phyloP scores from a whole-genome alignment of 1,284 basidiomycete species.

The Athelia psychrophila region DNA sequence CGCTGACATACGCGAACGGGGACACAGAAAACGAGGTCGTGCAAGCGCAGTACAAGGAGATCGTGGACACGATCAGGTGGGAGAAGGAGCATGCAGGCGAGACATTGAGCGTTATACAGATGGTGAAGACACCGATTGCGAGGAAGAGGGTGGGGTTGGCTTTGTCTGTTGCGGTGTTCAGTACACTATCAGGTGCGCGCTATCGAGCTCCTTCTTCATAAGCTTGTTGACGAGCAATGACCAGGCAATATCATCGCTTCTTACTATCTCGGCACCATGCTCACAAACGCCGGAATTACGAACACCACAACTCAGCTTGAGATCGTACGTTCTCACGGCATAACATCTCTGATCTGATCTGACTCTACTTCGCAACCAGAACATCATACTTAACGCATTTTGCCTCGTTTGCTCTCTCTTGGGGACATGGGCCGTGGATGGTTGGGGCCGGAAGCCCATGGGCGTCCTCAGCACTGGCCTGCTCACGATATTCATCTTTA shows the following conservation, averaged over 20 bases:
- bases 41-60: conserved; percentile 17
- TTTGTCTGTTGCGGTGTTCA: conserved; percentile 19
- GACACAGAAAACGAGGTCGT: conserved; percentile 13
- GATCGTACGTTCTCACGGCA: conserved; percentile 11
- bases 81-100: conserved; percentile 13
- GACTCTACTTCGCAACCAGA: conserved; percentile 7
- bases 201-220: neutral
- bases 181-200: conserved; percentile 17
- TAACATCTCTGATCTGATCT: neutral
- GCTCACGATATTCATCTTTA: conserved; percentile 17
- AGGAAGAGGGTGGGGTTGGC: conserved; percentile 17
- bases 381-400: conserved; percentile 21
- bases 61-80: conserved; percentile 17
- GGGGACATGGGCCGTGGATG: conserved; percentile 18
- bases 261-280: conserved; percentile 18
- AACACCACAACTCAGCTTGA: conserved; percentile 17
- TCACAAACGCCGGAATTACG: conserved; percentile 17
- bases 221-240: too few relatives aligned
- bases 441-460: conserved; percentile 16
- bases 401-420: conserved; percentile 16
- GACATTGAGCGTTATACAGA: conserved; percentile 13
- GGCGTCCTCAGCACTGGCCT: conserved; percentile 15
- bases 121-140: conserved; percentile 17
- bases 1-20: conserved; percentile 17
- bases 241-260: conserved; percentile 20